Percentiles rank a stretch among this genome's conserved stretches.
phyloP scores from a whole-genome alignment of 345 rosid genomes.

The Populus pruinosa region DNA sequence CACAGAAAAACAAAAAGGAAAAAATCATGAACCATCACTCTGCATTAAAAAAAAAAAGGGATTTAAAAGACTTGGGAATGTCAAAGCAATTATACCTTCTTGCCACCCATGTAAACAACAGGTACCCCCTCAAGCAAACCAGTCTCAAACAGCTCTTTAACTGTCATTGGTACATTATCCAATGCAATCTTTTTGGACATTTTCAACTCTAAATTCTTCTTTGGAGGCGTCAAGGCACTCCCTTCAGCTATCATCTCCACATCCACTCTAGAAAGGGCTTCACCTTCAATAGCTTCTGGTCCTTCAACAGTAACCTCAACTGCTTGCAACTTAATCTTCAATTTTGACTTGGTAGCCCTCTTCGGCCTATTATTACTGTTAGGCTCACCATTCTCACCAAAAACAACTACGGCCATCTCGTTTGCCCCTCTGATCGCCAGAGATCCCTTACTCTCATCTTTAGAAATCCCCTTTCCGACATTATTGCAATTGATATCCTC shows the following conservation, averaged over 20 bases:
- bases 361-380: conserved; percentile 24
- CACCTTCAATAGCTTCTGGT: conserved; percentile 34
- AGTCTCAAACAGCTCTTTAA: conserved; percentile 87
- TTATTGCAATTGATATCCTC: conserved; percentile 14
- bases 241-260: conserved; percentile 55
- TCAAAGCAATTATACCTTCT: conserved; percentile 49
- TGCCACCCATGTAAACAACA: conserved; percentile 84
- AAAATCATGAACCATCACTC: not conserved
- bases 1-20: not conserved
- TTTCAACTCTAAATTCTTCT: conserved; percentile 51
- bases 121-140: conserved; percentile 83
- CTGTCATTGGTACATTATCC: conserved; percentile 65
- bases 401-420: not conserved
- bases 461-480: conserved; percentile 11
- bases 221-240: conserved; percentile 37
- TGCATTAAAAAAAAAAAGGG: not conserved
- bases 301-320: conserved; percentile 37
- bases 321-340: conserved; percentile 28
- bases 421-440: not conserved
- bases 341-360: conserved; percentile 26
- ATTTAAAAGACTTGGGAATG: not conserved
- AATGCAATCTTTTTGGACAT: conserved; percentile 51
- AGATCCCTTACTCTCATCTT: conserved; percentile 20
- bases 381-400: conserved; percentile 13
- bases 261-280: conserved; percentile 32